These are phyloP conservation scores for Torulaspora maleeae DNA, from an alignment of 805 yeast genomes.

Conservation along the genomic window DNA sequence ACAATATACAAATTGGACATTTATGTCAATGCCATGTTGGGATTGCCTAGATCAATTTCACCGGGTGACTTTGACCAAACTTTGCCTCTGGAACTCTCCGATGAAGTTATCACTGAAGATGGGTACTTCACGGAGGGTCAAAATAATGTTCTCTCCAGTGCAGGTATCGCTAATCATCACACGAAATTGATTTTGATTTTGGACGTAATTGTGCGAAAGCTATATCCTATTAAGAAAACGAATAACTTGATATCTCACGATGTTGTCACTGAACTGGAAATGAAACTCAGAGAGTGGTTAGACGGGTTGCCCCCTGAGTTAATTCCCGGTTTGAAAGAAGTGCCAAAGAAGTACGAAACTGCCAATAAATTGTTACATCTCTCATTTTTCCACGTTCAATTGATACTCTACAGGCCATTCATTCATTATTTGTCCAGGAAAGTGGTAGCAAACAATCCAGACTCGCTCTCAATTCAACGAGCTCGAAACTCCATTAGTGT, in stretches of 20 bases:
- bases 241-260: conserved; percentile 35
- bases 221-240: conserved; percentile 54
- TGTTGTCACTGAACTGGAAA: conserved; percentile 64
- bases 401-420: conserved; percentile 83
- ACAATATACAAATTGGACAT: conserved; percentile 88
- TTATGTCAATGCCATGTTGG: conserved; percentile 83
- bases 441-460: conserved; percentile 37
- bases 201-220: conserved; percentile 61
- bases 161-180: conserved; percentile 74
- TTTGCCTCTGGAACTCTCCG: conserved; percentile 78
- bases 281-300: conserved; percentile 69
- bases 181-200: conserved; percentile 68
- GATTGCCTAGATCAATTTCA: conserved; percentile 70
- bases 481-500: conserved; percentile 83
- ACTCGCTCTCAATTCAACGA: conserved; percentile 51
- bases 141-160: conserved; percentile 32
- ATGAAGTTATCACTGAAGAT: conserved; percentile 70
- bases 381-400: conserved; percentile 73
- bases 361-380: conserved; percentile 74
- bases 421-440: conserved; percentile 61
- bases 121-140: conserved; percentile 35
- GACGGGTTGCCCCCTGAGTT: conserved; percentile 66
- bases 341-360: conserved; percentile 47
- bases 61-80: conserved; percentile 86
- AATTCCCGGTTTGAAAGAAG: conserved; percentile 46